Evolutionary conservation across 2,329 filamentous ascomycete species (phyloP).

Genomic region (Cordyceps farinosa): DNA sequence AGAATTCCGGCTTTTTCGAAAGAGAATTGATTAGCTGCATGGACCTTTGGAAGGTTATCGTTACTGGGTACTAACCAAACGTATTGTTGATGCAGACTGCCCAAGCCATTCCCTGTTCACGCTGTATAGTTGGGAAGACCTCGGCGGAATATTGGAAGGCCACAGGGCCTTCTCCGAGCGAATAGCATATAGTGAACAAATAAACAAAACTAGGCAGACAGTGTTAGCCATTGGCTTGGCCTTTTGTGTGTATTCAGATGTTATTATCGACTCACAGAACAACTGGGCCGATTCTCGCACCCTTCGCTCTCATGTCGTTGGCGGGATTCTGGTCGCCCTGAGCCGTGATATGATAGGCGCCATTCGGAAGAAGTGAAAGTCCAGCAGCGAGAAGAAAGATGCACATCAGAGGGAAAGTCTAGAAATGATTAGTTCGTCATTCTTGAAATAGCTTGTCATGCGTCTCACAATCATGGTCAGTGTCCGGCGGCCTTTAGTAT

Average conservation of each 20-base stretch:
- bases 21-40: neutral
- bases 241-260: too few relatives aligned
- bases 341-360: constrained; percentile 9
- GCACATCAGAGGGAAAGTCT: constrained; percentile 29
- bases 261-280: constrained; percentile 19
- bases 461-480: constrained; percentile 25
- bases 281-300: constrained; percentile 22
- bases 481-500: constrained; percentile 28
- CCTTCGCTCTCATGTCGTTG: constrained; percentile 19
- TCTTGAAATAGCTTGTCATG: neutral
- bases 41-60: neutral
- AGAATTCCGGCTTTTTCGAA: constrained; percentile 42
- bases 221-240: neutral
- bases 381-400: constrained; percentile 27
- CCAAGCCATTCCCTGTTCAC: constrained; percentile 65
- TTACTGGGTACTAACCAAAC: constrained; percentile 21
- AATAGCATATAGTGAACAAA: constrained; percentile 28
- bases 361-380: constrained; percentile 24
- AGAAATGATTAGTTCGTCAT: constrained; percentile 11
- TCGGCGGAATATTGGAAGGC: constrained; percentile 64
- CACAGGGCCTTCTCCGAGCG: constrained; percentile 56
- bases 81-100: constrained; percentile 44
- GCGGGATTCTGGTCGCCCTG: constrained; percentile 20
- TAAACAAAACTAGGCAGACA: constrained; percentile 25
- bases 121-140: constrained; percentile 62